Conservation (phyloP, 495 filamentous ascomycete species). For the Bacidia gigantensis region DNA sequence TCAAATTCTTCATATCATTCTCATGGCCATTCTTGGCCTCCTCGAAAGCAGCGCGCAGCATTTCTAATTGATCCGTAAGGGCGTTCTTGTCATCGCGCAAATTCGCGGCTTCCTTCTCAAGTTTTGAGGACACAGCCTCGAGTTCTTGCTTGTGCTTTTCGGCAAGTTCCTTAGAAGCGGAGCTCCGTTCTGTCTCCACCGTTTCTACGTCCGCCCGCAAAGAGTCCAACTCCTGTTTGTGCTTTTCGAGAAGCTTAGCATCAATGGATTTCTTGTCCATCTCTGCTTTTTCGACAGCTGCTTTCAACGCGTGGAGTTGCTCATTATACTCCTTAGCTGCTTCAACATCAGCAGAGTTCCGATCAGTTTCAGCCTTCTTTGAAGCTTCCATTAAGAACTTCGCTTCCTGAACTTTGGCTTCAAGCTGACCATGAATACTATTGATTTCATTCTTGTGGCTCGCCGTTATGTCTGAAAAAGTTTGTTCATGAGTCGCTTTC, state of each 20-base stretch:
- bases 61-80: background rate
- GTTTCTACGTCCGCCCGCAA: background rate
- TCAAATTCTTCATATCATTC: slow-evolving; percentile 3
- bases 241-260: background rate
- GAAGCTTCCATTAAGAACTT: background rate
- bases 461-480: background rate
- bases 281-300: background rate
- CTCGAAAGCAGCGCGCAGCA: background rate
- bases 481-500: background rate
- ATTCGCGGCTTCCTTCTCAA: slow-evolving; percentile 2
- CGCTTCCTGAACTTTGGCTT: background rate
- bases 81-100: background rate
- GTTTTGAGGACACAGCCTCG: background rate
- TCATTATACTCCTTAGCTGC: background rate
- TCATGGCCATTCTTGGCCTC: background rate
- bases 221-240: slow-evolving; percentile 4
- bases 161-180: background rate
- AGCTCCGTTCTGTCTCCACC: background rate
- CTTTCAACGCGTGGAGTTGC: background rate
- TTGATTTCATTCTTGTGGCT: background rate
- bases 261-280: background rate
- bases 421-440: background rate
- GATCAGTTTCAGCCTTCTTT: background rate
- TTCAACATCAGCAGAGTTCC: background rate
- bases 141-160: slow-evolving; percentile 6